Evolutionary conservation across 768 basidiomycete species (phyloP), one percentile per base, ranked within the genome.

Genomic region (Termitomyces titanicus): DNA sequence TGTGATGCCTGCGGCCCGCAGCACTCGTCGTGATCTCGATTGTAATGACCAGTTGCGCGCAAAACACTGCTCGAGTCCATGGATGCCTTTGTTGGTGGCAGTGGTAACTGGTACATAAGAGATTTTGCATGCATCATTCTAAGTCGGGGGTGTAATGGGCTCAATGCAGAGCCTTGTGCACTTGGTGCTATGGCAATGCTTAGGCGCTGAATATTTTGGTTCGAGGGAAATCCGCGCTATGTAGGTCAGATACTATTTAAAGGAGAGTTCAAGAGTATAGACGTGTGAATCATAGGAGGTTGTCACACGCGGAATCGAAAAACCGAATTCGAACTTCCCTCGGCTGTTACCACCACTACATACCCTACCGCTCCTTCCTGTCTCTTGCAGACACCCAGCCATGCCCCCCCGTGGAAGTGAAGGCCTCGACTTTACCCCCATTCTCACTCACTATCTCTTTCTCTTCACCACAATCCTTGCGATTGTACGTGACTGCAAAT

Each of bases 381-480:
- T 52, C 54, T 44, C 46, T 50, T 17, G 45, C 34, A 39, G 53
- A 20, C 56, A 44, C 24, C 44, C 48, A 48, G 5, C n/a, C 58
- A 76, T 83, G 80, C 79, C 80, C 69, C 81, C 80, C 60, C 79
- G 80, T 63, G 79, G 74, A 65, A 81, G 72, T 64, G 79, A 79
- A 74, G 77, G 89, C n/a, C 81, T 90, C 61, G 91, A 94, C 72
- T 89, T 94, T 54, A 91, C 88, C 1, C 93, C 91, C 57, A 89
- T 96, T 58, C 78, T 93, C 54, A 91, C 92, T 17, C 93, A 96
- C 68, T 94, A 95, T 66, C 80, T 96, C 66, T 94, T 96, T 67
- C 79, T 96, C 25, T 87, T 92, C 66, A 96, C 94, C 1, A 86
- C 86, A 56, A 80, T 94, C 51, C 80, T 97, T 46, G 77, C 92